Evolutionary conservation across 257 asterid species (phyloP), one percentile per base, ranked within the genome.

Genomic region (Pogostemon cablin): DNA sequence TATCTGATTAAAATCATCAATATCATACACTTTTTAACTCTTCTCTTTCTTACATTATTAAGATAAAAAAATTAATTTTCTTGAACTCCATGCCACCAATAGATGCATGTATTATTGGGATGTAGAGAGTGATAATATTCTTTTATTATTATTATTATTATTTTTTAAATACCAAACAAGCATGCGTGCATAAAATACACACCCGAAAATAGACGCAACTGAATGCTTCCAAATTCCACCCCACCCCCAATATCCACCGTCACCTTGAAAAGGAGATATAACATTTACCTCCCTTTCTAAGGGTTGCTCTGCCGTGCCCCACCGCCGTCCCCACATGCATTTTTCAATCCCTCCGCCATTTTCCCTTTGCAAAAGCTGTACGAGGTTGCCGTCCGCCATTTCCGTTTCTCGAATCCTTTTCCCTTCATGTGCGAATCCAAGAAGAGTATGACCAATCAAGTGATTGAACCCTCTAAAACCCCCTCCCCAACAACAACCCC

Each of bases 381-480:
- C 50, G 7, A 12, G 25, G 3, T 35, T 41, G 38, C 53, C 38
- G 12, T 11, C 15, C 42, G 6, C 57, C 38, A 2, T 3, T 4
- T 17, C 4, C 34, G 35, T 7, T 12, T 15, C 9, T 20, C 66
- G 72, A 68, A 74, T 62, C 60, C 32, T 25, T 6, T 10, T 12
- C 75, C 62, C 74, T 75, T 68, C 68, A 72, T 78, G 81, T 91
- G 97, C 74, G 83, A 79, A 84, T 79, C 92, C 68, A 86, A 85
- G 88, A 84, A 78, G 48, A 82, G 68, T 42, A 67, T 77, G 67
- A 41, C 12, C 64, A 72, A 64, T 2, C 72, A 69, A 68, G 89
- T 84, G 15, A 75, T 63, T 6, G 62, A 83, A 48, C 91, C 73
- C 66, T 39, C 87, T 40, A 20, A 73, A 6, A 62, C 75, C 4